Conservation (phyloP, 371 early-diverging fungal species). For the Capniomyces stellatus region DNA sequence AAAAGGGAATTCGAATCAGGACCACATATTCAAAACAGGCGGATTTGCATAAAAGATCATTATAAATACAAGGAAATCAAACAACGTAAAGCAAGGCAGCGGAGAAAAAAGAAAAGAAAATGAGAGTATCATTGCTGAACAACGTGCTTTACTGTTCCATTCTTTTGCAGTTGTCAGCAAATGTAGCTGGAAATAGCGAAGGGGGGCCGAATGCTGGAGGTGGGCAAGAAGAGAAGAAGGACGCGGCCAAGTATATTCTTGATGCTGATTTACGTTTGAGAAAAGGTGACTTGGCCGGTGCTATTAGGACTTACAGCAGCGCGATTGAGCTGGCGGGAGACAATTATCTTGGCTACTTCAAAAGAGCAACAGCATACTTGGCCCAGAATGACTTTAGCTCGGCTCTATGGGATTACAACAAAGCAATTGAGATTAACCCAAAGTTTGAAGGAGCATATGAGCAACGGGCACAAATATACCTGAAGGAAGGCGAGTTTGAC, state of each 20-base stretch:
- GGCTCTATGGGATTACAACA: slow-evolving; percentile 61
- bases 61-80: no score
- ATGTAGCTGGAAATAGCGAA: no score
- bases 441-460: slow-evolving; percentile 62
- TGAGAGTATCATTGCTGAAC: no score
- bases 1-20: no score
- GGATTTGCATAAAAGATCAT: no score
- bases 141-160: no score
- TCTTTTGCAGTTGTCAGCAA: no score
- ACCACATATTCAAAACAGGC: no score
- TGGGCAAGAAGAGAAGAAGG: slow-evolving; percentile 10
- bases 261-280: slow-evolving; percentile 15
- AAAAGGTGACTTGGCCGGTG: slow-evolving; percentile 13
- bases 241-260: slow-evolving; percentile 6
- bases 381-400: slow-evolving; percentile 44
- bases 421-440: slow-evolving; percentile 54
- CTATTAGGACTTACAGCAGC: slow-evolving; percentile 15
- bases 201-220: no score
- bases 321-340: slow-evolving; percentile 44
- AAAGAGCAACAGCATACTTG: slow-evolving; percentile 70
- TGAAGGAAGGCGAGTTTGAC: slow-evolving; percentile 46
- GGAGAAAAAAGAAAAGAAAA: no score
- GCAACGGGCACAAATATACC: slow-evolving; percentile 57
- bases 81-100: no score
- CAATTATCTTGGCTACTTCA: slow-evolving; percentile 63